Evolutionary conservation across 2,329 filamentous ascomycete genomes (phyloP).

Genomic region (Didymella sp.): DNA sequence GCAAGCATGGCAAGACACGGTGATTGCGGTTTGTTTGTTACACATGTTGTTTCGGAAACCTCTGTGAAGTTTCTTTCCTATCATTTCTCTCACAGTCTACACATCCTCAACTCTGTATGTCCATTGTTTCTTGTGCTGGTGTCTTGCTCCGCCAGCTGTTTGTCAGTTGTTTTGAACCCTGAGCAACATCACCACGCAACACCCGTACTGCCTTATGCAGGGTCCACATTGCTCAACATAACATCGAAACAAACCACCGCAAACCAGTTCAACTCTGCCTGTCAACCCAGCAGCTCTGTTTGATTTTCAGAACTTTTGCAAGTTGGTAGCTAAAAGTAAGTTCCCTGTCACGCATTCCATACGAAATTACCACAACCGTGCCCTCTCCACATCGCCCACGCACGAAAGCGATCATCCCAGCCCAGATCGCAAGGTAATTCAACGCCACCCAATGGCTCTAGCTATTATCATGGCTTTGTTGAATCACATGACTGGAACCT

Average conservation of each 20-base stretch:
- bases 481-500: conserved; percentile 10
- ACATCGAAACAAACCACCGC: conserved; percentile 9
- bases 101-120: background rate
- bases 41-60: conserved; percentile 32
- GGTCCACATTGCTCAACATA: conserved; percentile 14
- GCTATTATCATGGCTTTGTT: background rate
- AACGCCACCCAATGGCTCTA: background rate
- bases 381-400: conserved; percentile 4
- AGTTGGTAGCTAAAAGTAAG: background rate
- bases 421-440: conserved; percentile 1
- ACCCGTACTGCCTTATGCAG: conserved; percentile 7
- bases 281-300: background rate
- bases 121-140: background rate
- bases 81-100: background rate
- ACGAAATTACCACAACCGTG: conserved; percentile 9
- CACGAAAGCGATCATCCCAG: background rate
- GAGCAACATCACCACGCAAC: background rate
- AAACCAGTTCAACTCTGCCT: background rate
- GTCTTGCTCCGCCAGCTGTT: background rate
- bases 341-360: conserved; percentile 4
- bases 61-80: conserved; percentile 8
- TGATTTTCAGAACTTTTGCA: background rate
- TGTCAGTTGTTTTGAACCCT: background rate
- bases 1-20: conserved; percentile 16
- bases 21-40: conserved; percentile 33